Evolutionary conservation across 345 rosid species (phyloP).

Genomic region (Acer yangbiense): DNA sequence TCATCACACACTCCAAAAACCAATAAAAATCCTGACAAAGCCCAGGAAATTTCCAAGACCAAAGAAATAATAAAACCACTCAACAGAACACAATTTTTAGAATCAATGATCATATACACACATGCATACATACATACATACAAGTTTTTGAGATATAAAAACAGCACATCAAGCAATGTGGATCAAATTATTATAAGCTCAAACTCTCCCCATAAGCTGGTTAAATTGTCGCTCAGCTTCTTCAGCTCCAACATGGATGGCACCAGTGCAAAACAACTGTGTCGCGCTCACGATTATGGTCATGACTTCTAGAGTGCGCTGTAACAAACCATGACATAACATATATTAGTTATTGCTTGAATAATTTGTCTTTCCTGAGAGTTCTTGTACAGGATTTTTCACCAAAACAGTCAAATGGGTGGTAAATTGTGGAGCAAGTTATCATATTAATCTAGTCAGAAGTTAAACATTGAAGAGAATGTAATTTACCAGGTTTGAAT

Average conservation of each 20-base stretch:
- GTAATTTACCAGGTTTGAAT: slow-evolving; percentile 62
- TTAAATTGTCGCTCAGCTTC: slow-evolving; percentile 24
- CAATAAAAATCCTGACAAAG: background rate
- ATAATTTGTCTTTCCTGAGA: background rate
- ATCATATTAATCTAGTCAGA: background rate
- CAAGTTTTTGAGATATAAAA: background rate
- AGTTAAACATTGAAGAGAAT: background rate
- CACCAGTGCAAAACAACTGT: slow-evolving; percentile 68
- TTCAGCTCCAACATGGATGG: slow-evolving; percentile 55
- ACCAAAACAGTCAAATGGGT: background rate
- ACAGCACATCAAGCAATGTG: background rate
- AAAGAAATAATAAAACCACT: background rate
- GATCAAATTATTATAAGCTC: slow-evolving; percentile 28
- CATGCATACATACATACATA: background rate
- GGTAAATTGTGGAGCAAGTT: background rate
- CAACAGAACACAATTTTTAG: background rate
- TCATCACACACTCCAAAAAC: background rate
- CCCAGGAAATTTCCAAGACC: background rate
- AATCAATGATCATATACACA: background rate
- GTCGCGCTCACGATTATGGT: slow-evolving; percentile 67
- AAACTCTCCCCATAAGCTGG: slow-evolving; percentile 34
- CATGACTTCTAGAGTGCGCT: slow-evolving; percentile 77
- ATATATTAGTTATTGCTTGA: background rate
- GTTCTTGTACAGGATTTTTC: too few species aligned
- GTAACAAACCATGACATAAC: slow-evolving; percentile 27